Evolutionary conservation across 2,329 filamentous ascomycete genomes (phyloP).

Genomic region (Polychaeton citri): DNA sequence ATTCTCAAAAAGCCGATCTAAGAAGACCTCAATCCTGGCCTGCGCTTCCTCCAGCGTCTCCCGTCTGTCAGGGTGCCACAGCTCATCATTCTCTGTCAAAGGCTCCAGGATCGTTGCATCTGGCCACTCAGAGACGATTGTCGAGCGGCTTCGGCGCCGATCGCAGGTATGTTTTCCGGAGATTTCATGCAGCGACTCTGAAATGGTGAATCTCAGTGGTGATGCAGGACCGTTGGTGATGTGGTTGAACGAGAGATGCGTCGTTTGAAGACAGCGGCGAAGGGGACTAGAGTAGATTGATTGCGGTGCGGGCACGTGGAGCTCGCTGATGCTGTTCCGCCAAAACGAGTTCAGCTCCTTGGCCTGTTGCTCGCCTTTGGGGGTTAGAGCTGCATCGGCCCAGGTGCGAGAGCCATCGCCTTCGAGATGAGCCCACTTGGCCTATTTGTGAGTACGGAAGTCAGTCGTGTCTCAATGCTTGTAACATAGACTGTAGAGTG

Average conservation of each 20-base stretch:
- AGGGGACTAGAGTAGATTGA: slow-evolving; percentile 54
- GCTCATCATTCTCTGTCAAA: slow-evolving; percentile 45
- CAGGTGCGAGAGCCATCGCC: slow-evolving; percentile 51
- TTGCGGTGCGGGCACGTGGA: slow-evolving; percentile 46
- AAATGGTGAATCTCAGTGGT: slow-evolving; percentile 41
- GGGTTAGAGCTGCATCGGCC: slow-evolving; percentile 51
- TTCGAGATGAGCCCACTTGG: slow-evolving; percentile 50
- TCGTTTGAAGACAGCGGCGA: slow-evolving; percentile 49
- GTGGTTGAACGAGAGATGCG: slow-evolving; percentile 47
- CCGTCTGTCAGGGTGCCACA: slow-evolving; percentile 36
- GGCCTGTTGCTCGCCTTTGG: slow-evolving; percentile 44
- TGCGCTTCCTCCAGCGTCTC: slow-evolving; percentile 36
- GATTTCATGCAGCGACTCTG: slow-evolving; percentile 48
- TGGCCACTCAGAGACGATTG: slow-evolving; percentile 41
- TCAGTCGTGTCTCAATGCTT: too few species aligned
- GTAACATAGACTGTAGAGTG: too few species aligned
- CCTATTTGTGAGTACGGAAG: too few species aligned
- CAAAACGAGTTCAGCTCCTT: slow-evolving; percentile 47
- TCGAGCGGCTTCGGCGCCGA: slow-evolving; percentile 41
- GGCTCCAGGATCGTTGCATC: slow-evolving; percentile 44
- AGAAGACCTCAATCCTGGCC: slow-evolving; percentile 15
- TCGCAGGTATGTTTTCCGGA: slow-evolving; percentile 59
- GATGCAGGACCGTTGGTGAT: slow-evolving; percentile 36
- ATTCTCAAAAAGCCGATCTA: slow-evolving; percentile 32
- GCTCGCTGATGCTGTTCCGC: slow-evolving; percentile 35